Evolutionary conservation across 1,284 basidiomycete genomes (phyloP).

Genomic region (Irpex sp.): DNA sequence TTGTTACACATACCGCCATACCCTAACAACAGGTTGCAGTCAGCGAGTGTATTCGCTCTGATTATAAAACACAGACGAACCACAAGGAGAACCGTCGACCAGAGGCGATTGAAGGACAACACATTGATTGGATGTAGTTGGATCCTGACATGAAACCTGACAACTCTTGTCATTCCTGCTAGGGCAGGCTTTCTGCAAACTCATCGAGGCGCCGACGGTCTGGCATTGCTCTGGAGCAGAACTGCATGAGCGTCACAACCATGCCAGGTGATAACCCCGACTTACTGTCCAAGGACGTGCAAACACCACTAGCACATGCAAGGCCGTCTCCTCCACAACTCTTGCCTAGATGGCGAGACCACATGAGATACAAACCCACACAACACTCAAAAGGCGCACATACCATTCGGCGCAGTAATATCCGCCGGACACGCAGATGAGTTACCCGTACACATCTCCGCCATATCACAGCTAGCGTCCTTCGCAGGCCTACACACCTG

Average conservation of each 20-base stretch:
- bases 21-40: constrained; percentile 34
- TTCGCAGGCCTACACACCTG: constrained; percentile 73
- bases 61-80: constrained; percentile 33
- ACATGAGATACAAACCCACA: constrained; percentile 2
- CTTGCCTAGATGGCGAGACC: constrained; percentile 36
- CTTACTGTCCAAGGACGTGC: constrained; percentile 74
- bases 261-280: too few species aligned
- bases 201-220: constrained; percentile 66
- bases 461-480: constrained; percentile 69
- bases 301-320: constrained; percentile 78
- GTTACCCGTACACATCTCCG: constrained; percentile 80
- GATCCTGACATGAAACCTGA: constrained; percentile 80
- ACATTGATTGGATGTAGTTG: constrained; percentile 59
- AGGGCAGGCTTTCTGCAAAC: constrained; percentile 65
- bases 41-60: not conserved
- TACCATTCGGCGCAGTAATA: constrained; percentile 63
- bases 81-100: constrained; percentile 85
- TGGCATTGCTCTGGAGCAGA: constrained; percentile 68
- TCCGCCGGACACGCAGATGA: constrained; percentile 76
- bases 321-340: constrained; percentile 65
- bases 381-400: not conserved
- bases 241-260: not conserved
- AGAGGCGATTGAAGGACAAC: constrained; percentile 74
- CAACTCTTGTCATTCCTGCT: constrained; percentile 64
- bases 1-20: constrained; percentile 70